These are phyloP conservation scores for Ceratocystis eucalypticola DNA, from an alignment of 2,329 filamentous ascomycete species.

Conservation along the genomic window DNA sequence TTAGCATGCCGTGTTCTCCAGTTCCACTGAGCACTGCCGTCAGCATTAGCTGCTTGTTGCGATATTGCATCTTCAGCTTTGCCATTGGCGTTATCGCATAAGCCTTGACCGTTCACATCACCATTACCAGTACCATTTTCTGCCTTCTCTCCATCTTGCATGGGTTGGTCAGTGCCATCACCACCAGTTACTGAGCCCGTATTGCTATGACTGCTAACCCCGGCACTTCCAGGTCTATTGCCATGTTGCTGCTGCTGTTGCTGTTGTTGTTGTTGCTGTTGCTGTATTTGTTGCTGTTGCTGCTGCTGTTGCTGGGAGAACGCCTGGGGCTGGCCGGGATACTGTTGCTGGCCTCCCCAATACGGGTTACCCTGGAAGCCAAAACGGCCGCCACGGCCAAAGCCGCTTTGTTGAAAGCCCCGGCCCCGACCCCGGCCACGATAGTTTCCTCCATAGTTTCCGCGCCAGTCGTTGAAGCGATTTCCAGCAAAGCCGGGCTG, in stretches of 20 bases:
- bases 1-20: slow-evolving; percentile 12
- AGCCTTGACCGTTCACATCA: slow-evolving; percentile 5
- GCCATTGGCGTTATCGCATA: slow-evolving; percentile 9
- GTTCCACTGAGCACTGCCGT: background rate
- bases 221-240: slow-evolving; percentile 1
- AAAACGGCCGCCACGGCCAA: slow-evolving; percentile 21
- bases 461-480: slow-evolving; percentile 19
- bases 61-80: slow-evolving; percentile 5
- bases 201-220: slow-evolving; percentile 10
- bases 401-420: slow-evolving; percentile 16
- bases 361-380: slow-evolving; percentile 24
- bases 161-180: slow-evolving; percentile 18
- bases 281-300: slow-evolving; percentile 20
- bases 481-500: slow-evolving; percentile 14
- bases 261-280: slow-evolving; percentile 15
- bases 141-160: slow-evolving; percentile 17
- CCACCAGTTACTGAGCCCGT: slow-evolving; percentile 15
- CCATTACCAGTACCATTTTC: slow-evolving; percentile 1
- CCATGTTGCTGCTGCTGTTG: slow-evolving; percentile 13
- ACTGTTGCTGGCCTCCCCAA: slow-evolving; percentile 19
- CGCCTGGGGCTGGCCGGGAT: slow-evolving; percentile 24
- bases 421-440: slow-evolving; percentile 18
- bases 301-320: slow-evolving; percentile 23
- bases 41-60: slow-evolving; percentile 4
- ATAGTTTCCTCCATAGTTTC: slow-evolving; percentile 11